These are phyloP conservation scores for Dendrobium officinale DNA, from an alignment of 106 monocot species.

Conservation along the genomic window DNA sequence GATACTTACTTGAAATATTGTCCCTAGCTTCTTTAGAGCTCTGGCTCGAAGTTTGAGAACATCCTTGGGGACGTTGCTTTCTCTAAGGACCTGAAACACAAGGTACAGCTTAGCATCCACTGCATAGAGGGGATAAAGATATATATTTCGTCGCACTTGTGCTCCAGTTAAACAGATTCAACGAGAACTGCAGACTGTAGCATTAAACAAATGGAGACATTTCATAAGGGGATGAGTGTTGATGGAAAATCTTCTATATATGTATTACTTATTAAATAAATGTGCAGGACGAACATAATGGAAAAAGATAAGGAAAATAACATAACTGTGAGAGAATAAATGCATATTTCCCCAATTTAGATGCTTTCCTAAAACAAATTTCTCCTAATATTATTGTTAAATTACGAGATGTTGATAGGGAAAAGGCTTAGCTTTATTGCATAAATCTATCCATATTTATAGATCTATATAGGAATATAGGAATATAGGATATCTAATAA, in stretches of 20 bases:
- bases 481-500: too few relatives aligned
- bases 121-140: too few relatives aligned
- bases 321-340: background rate
- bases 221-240: background rate
- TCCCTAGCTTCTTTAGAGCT: constrained; percentile 61
- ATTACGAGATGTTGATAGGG: background rate
- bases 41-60: constrained; percentile 50
- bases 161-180: too few relatives aligned
- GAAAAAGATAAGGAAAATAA: background rate
- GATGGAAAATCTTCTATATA: background rate
- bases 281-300: background rate
- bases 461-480: too few relatives aligned
- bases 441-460: too few relatives aligned
- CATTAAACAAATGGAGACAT: too few relatives aligned
- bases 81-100: constrained; percentile 48
- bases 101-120: background rate
- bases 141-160: background rate
- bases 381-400: background rate
- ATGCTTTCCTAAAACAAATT: background rate
- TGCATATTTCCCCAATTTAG: background rate
- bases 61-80: constrained; percentile 43
- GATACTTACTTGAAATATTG: constrained; percentile 59
- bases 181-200: too few relatives aligned
- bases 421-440: too few relatives aligned
- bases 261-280: too few relatives aligned